These are phyloP conservation scores for Apostasia shenzhenica DNA, from an alignment of 106 monocot genomes.

Conservation along the genomic window DNA sequence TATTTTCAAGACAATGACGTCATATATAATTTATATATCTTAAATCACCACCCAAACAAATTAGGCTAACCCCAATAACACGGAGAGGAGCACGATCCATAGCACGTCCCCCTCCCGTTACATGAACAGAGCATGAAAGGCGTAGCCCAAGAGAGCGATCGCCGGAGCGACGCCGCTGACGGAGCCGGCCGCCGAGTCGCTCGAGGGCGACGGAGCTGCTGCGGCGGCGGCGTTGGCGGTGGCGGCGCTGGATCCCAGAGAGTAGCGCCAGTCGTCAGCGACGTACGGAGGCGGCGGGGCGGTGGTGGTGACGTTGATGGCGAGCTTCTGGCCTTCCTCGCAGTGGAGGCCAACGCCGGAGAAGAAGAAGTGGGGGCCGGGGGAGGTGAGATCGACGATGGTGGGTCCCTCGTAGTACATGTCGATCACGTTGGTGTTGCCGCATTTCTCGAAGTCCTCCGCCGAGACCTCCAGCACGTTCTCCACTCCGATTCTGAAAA, in stretches of 20 bases:
- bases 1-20: too few species aligned
- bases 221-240: neutral
- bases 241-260: neutral
- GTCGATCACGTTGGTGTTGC: constrained; percentile 27
- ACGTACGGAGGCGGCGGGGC: constrained; percentile 18
- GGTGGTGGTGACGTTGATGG: constrained; percentile 45
- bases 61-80: too few species aligned
- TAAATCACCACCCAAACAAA: too few species aligned
- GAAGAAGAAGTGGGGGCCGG: constrained; percentile 65
- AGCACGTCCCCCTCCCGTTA: too few species aligned
- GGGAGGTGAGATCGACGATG: constrained; percentile 32
- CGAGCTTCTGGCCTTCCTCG: constrained; percentile 63
- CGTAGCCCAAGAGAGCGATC: constrained; percentile 7
- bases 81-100: too few species aligned
- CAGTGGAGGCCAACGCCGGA: constrained; percentile 68
- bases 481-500: constrained; percentile 34
- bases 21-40: too few species aligned
- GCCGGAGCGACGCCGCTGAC: neutral
- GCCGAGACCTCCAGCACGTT: constrained; percentile 58
- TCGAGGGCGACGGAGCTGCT: too few species aligned
- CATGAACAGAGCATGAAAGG: too few species aligned
- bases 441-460: constrained; percentile 47
- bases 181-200: neutral
- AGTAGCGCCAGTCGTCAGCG: constrained; percentile 1
- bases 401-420: constrained; percentile 39